Evolutionary conservation across 805 yeast species (phyloP).

Genomic region (Barnettozyma pratensis): DNA sequence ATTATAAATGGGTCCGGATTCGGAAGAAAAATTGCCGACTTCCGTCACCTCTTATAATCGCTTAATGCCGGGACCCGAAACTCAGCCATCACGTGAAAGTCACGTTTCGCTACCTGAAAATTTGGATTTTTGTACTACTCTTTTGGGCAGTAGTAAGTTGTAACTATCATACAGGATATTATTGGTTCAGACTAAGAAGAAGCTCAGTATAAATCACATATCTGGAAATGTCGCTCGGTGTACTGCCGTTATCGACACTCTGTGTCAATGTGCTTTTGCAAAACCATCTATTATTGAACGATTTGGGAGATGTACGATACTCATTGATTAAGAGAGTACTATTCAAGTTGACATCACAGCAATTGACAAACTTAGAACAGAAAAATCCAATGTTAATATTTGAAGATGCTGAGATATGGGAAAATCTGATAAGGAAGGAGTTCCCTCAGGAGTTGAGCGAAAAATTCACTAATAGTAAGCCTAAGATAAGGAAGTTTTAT

Average conservation of each 20-base stretch:
- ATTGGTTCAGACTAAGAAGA: neutral
- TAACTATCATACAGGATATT: too few relatives aligned
- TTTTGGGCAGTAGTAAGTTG: too few relatives aligned
- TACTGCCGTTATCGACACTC: constrained; percentile 16
- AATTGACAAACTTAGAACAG: constrained; percentile 28
- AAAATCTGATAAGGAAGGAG: constrained; percentile 25
- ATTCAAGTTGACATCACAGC: constrained; percentile 26
- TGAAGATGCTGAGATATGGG: constrained; percentile 37
- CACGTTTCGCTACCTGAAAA: too few relatives aligned
- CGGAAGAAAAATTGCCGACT: too few relatives aligned
- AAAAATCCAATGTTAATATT: constrained; percentile 28
- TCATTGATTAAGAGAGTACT: constrained; percentile 27
- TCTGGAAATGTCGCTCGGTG: constrained; percentile 3
- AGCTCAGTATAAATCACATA: neutral
- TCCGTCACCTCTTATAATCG: too few relatives aligned
- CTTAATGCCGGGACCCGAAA: too few relatives aligned
- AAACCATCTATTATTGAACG: constrained; percentile 17
- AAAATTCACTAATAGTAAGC: constrained; percentile 22
- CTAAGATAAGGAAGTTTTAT: constrained; percentile 18
- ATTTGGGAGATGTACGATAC: constrained; percentile 30
- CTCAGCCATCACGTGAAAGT: too few relatives aligned
- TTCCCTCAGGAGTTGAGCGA: constrained; percentile 32
- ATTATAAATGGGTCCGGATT: too few relatives aligned
- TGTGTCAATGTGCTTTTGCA: constrained; percentile 21
- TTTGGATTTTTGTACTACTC: too few relatives aligned